Conservation (phyloP, 2,329 filamentous ascomycete species). For the Exserohilum rostratum region DNA sequence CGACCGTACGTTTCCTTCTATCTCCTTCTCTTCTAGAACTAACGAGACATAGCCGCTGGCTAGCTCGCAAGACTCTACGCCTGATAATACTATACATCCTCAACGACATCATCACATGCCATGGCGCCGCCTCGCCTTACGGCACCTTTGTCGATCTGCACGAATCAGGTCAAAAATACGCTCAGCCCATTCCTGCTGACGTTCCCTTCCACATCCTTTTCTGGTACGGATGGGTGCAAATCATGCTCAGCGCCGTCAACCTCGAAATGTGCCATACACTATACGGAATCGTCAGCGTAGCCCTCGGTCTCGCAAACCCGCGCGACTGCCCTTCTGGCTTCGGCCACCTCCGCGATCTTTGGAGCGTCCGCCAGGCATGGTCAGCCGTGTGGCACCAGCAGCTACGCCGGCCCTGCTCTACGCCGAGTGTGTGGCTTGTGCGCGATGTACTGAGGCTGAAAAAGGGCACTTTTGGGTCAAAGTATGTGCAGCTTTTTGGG, state of each 20-base stretch:
- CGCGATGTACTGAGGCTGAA: conserved; percentile 26
- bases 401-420: conserved; percentile 26
- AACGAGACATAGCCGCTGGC: conserved; percentile 22
- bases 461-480: conserved; percentile 37
- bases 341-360: conserved; percentile 22
- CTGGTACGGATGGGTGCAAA: conserved; percentile 25
- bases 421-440: conserved; percentile 22
- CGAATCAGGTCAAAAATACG: conserved; percentile 6
- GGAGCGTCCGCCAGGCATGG: conserved; percentile 32
- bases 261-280: conserved; percentile 23
- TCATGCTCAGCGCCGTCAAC: conserved; percentile 24
- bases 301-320: conserved; percentile 22
- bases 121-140: conserved; percentile 28
- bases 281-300: conserved; percentile 24
- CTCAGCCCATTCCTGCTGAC: neutral
- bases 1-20: conserved; percentile 21
- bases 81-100: conserved; percentile 20
- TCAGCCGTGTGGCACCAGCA: conserved; percentile 37
- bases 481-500: conserved; percentile 38
- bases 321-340: conserved; percentile 37
- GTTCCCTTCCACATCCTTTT: conserved; percentile 15
- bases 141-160: conserved; percentile 27
- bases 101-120: conserved; percentile 18
- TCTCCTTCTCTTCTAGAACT: neutral
- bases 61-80: conserved; percentile 25